Conservation (phyloP, 2,329 filamentous ascomycete species). For the Alternaria brassicicola region DNA sequence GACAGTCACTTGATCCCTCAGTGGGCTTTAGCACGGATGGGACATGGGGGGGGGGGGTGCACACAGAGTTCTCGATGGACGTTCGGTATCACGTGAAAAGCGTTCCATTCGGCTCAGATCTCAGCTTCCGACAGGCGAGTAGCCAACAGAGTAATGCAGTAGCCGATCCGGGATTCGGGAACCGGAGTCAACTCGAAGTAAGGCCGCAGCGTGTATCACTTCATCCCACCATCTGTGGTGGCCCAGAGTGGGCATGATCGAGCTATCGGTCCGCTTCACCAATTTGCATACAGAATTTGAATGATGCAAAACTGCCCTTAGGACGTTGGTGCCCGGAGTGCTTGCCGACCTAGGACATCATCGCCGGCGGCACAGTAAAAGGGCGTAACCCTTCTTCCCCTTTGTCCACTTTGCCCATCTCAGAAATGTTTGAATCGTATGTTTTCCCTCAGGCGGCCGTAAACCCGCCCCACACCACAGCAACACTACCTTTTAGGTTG, state of each 20-base stretch:
- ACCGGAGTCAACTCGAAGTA: background rate
- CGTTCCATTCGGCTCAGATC: background rate
- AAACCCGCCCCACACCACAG: constrained; percentile 16
- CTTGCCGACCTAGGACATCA: constrained; percentile 8
- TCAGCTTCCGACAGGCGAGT: background rate
- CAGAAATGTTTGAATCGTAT: constrained; percentile 16
- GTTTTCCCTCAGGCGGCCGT: constrained; percentile 14
- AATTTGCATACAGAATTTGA: background rate
- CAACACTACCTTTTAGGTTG: constrained; percentile 3
- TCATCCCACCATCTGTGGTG: constrained; percentile 1
- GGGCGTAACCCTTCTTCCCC: constrained; percentile 1
- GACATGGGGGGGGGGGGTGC: constrained; percentile 3
- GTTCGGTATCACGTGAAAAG: constrained; percentile 3
- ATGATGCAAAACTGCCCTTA: constrained; percentile 1
- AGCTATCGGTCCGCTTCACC: constrained; percentile 7
- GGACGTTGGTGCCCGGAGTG: constrained; percentile 7
- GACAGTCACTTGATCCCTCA: constrained; percentile 33
- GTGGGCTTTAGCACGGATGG: constrained; percentile 3
- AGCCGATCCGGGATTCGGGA: background rate
- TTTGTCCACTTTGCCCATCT: constrained; percentile 5
- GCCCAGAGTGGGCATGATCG: constrained; percentile 3
- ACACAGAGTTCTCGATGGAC: background rate
- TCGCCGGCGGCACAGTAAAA: constrained; percentile 11
- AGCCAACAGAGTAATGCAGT: background rate
- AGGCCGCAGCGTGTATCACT: background rate